phyloP scores from a whole-genome alignment of 805 yeast species.

The Debaryomyces maramus region DNA sequence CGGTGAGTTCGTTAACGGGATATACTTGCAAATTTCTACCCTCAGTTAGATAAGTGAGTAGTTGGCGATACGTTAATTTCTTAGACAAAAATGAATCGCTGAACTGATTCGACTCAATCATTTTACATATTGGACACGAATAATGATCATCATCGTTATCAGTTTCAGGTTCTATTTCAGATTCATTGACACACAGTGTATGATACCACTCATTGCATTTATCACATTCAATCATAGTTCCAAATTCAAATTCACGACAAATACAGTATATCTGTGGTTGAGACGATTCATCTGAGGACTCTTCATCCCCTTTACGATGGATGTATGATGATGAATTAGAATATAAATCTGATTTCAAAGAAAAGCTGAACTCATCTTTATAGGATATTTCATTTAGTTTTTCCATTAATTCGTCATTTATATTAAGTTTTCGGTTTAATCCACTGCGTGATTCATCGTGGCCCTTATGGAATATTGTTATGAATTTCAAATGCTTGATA shows the following conservation, averaged over 20 bases:
- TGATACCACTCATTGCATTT: slow-evolving; percentile 74
- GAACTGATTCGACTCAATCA: slow-evolving; percentile 17
- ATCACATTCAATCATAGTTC: slow-evolving; percentile 69
- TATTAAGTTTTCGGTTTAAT: slow-evolving; percentile 18
- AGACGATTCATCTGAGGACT: slow-evolving; percentile 12
- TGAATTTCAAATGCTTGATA: slow-evolving; percentile 13
- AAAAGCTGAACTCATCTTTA: slow-evolving; percentile 26
- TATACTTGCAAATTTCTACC: slow-evolving; percentile 17
- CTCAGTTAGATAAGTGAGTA: slow-evolving; percentile 12
- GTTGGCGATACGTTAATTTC: slow-evolving; percentile 15
- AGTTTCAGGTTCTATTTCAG: slow-evolving; percentile 3
- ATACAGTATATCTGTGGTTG: slow-evolving; percentile 41
- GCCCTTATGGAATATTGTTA: slow-evolving; percentile 17
- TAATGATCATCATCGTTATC: slow-evolving; percentile 23
- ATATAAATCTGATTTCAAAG: slow-evolving; percentile 27
- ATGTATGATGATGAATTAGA: slow-evolving; percentile 25
- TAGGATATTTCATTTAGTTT: slow-evolving; percentile 18
- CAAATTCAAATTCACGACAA: slow-evolving; percentile 62
- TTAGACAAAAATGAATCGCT: slow-evolving; percentile 15
- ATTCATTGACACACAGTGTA: slow-evolving; percentile 50
- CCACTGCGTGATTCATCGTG: slow-evolving; percentile 8
- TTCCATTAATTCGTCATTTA: slow-evolving; percentile 20
- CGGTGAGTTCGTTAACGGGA: slow-evolving; percentile 22
- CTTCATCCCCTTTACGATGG: slow-evolving; percentile 9
- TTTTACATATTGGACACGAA: slow-evolving; percentile 32